Base-by-base conservation (phyloP, 352 stramenopile genomes). In the Globisporangium paroecandrum region DNA sequence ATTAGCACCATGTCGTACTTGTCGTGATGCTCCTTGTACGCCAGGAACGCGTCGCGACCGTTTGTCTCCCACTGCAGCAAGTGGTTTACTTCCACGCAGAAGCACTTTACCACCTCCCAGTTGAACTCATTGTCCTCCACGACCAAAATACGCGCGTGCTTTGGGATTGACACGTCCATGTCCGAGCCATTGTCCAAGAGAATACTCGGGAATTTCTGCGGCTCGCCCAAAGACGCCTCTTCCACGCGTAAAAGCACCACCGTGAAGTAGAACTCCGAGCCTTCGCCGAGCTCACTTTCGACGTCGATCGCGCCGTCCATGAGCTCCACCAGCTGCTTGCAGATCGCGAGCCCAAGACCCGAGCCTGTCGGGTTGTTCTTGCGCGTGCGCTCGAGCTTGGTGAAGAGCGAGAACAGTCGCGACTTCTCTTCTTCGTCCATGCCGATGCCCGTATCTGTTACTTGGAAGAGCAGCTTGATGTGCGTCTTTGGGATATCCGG, bases 41-140 rank as follows among this genome's bases (percentile, higher is more conserved):
- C 83, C 25, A 82, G 59, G 65, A 83, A 83, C 22, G 87, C 87
- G 43, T 93, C 82, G 20, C 77, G 73, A 1, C 87, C 87, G 58
- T 95, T 95, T 22, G 83, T 84, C 59, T 92, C 85, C 87, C 87
- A 95, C 60, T 93, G 87, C 22, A 95, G 66, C 12, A 92, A 61
- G 63, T 95, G 87, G 56, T 95, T 89, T 54, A 91, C 87, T 57
- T 92, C 80, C 55, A 80, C 82, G 62, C 90, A 90, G 61, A 91
- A 95, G 67, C 84, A 93, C 64, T 94, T 95, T 49, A 96, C 86
- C 7, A 96, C 87, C 74, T 96, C 87, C 89, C 87, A 95, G 55
- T 96, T 96, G 68, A 96, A 95, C 58, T 96, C 87, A 55, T 96
- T 96, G 71, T 96, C 89, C 77, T 96, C 89, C 7, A 93, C 87